Evolutionary conservation across 371 early-diverging fungal species (phyloP), one percentile per base, ranked within the genome.

Genomic region (Syncephalastrum sp.): DNA sequence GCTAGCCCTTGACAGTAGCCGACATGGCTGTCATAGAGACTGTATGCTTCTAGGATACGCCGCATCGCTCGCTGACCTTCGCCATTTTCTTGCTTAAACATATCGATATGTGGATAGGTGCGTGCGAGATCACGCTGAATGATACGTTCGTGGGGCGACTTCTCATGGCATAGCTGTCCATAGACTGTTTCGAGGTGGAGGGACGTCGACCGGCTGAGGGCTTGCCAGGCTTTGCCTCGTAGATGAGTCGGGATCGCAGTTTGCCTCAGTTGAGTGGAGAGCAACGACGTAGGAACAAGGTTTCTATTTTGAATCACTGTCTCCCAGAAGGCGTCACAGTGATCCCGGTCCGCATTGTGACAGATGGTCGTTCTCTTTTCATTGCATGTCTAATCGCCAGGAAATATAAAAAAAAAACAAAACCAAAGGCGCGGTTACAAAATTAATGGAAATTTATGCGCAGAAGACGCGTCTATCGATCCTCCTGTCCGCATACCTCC

Each of bases 1-100:
- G 93, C 88, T 16, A 96, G 79, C 8, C 97, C 97, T 77, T 97
- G 97, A 70, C 96, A 96, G 73, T 97, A 92, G 10, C 98, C 98
- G 16, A 96, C 90, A 63, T 92, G 86, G 5, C 84, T 60, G 72
- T 97, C 97, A 56, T 92, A 95, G 23, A 94, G 65, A 44, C 90
- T 86, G 60, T 96, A 97, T 8, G 94, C 94, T 57, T 90, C 90
- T 54, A 95, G 74, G 29, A 97, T 81, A 50, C 89, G 87, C 60
- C 82, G 86, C 66, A 97, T 74, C 25, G 82, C 79, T 51, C 83
- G 79, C 59, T 97, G 96, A 3, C 95, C 97, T 29, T 80, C 77
- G 29, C 93, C 95, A 48, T 82, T 83, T 61, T 84, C 85, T 47
- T 89, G 81, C 59, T 83, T 81, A 61, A 96, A 96, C 81, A 91